A percentile compares a stretch with the other conserved stretches of the same genome.
Conservation (phyloP, 768 basidiomycete genomes). For the Russula sp. region DNA sequence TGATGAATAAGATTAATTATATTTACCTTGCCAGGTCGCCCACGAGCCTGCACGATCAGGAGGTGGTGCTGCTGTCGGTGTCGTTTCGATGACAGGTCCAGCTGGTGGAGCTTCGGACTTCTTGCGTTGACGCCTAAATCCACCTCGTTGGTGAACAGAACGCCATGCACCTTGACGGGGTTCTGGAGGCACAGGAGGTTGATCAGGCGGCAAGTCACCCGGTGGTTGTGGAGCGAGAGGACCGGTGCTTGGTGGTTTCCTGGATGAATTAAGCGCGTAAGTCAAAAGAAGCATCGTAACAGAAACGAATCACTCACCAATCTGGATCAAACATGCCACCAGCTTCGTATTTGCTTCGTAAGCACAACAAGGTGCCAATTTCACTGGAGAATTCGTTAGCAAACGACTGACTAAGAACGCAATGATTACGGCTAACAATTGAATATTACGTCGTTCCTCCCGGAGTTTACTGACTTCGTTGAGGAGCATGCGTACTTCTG, state of each 20-base stretch:
- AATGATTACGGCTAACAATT: slow-evolving; percentile 58
- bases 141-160: slow-evolving; percentile 28
- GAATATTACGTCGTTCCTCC: slow-evolving; percentile 71
- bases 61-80: slow-evolving; percentile 15
- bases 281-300: not conserved
- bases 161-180: slow-evolving; percentile 32
- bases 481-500: slow-evolving; percentile 79
- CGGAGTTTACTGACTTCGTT: slow-evolving; percentile 80
- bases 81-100: slow-evolving; percentile 14
- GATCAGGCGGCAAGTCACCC: slow-evolving; percentile 31
- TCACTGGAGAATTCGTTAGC: slow-evolving; percentile 49
- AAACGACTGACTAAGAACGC: not conserved
- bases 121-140: slow-evolving; percentile 26
- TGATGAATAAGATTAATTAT: not conserved
- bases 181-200: slow-evolving; percentile 32
- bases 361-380: slow-evolving; percentile 64
- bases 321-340: slow-evolving; percentile 82
- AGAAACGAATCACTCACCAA: slow-evolving; percentile 47
- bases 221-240: slow-evolving; percentile 31
- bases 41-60: slow-evolving; percentile 37
- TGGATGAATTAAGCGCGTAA: slow-evolving; percentile 44
- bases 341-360: slow-evolving; percentile 76
- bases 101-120: slow-evolving; percentile 24
- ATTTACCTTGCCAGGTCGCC: slow-evolving; percentile 46
- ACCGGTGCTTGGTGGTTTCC: slow-evolving; percentile 39